These are phyloP conservation scores for Boletellus sp. DNA, from an alignment of 1,284 basidiomycete genomes.

Conservation along the genomic window DNA sequence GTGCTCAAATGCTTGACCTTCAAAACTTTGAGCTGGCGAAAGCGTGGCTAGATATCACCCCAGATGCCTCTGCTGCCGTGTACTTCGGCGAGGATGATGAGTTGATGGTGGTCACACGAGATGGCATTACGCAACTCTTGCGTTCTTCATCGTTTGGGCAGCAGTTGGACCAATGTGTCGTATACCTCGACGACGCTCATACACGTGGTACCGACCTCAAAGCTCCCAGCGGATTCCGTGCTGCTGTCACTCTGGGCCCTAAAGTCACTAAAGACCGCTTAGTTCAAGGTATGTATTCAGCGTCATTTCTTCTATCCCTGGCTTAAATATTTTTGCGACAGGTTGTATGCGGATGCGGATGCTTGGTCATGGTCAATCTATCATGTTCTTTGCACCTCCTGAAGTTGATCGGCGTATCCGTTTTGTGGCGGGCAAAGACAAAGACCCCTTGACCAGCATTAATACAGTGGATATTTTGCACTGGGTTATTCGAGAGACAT, in stretches of 20 bases:
- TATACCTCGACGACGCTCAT: slow-evolving; percentile 55
- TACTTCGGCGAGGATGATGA: slow-evolving; percentile 45
- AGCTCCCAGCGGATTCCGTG: slow-evolving; percentile 37
- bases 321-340: slow-evolving; percentile 10
- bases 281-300: slow-evolving; percentile 41
- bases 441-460: too few relatives aligned
- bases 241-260: slow-evolving; percentile 36
- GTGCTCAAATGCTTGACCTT: slow-evolving; percentile 37
- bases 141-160: slow-evolving; percentile 19
- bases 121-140: slow-evolving; percentile 19
- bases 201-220: slow-evolving; percentile 54
- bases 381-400: slow-evolving; percentile 45
- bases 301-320: too few relatives aligned
- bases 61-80: slow-evolving; percentile 39
- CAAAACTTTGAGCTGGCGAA: neutral
- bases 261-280: slow-evolving; percentile 51
- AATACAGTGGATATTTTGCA: neutral
- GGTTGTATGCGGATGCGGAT: slow-evolving; percentile 49
- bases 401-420: slow-evolving; percentile 43
- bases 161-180: slow-evolving; percentile 40
- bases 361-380: slow-evolving; percentile 44
- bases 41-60: neutral
- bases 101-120: slow-evolving; percentile 37
- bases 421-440: slow-evolving; percentile 10
- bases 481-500: neutral